Base-by-base conservation (phyloP, 2,329 filamentous ascomycete species). In the Metarhizium guizhouense region DNA sequence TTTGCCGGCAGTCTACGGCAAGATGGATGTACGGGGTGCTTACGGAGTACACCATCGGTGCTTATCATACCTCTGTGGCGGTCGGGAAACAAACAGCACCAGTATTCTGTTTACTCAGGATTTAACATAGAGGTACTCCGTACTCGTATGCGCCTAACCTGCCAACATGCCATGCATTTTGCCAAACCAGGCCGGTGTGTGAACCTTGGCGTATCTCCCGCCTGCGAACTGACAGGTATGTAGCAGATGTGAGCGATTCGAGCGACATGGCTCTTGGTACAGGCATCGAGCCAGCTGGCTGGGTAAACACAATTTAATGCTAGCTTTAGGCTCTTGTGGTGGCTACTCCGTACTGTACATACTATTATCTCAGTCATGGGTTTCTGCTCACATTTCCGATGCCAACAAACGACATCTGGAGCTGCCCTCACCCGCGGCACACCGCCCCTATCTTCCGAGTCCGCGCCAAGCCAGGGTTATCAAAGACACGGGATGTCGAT, bases 211-310 rank as follows among this genome's bases (percentile, higher is more conserved):
- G 10, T 5, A 34, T 34, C 32, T 34, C 32, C 6, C 10, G 32
- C 32, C 32, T 34, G 32, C 7, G 32, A 34, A 34, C 32, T 34
- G 32, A 34, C 32, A 34, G 32, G 32, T 4, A 25, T 25, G 13
- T 45, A 45, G 16, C n/a, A 45, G 18, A 48, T 48, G 45, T 48
- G 45, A 48, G 45, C 45, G 45, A 48, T 48, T 48, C 14, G 45
- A 30, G 29, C 30, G 47, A 43, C 25, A 43, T 6, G 38, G 34
- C 42, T 45, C 6, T 48, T 43, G 14, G 36, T 51, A 56, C 32
- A 49, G 30, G 34, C 50, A 53, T 48, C 50, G 43, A 40, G 42
- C 52, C 34, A 32, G 45, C 52, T 49, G 42, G 53, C 53, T 51
- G 53, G 53, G 48, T 48, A 40, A 5, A 25, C 45, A 43, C 47